A percentile compares a stretch with the other conserved stretches of the same genome.
phyloP scores from a whole-genome alignment of 2,329 filamentous ascomycete species.

The Phialophora verrucosa region DNA sequence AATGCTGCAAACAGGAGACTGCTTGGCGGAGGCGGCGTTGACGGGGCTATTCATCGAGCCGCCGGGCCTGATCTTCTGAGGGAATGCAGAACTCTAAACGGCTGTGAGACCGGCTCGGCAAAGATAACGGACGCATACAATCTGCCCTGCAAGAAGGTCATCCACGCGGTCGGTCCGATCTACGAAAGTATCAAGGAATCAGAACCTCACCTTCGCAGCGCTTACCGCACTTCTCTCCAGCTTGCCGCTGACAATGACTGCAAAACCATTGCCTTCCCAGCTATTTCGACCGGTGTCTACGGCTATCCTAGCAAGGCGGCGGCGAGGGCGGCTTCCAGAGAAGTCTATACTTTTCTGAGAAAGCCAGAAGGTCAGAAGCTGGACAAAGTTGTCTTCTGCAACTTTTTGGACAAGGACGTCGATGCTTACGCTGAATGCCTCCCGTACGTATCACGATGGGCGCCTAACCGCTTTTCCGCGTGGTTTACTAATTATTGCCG shows the following conservation, averaged over 20 bases:
- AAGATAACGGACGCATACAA: constrained; percentile 82
- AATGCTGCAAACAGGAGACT: constrained; percentile 86
- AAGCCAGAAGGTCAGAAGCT: constrained; percentile 54
- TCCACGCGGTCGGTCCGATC: constrained; percentile 88
- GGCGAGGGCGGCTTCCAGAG: constrained; percentile 71
- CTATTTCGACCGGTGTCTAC: constrained; percentile 87
- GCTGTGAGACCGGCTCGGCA: constrained; percentile 77
- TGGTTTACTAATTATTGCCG: constrained; percentile 6
- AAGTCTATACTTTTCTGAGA: constrained; percentile 62
- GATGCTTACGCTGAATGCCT: constrained; percentile 71
- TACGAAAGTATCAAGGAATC: constrained; percentile 58
- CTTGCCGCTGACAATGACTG: constrained; percentile 72
- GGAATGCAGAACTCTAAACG: constrained; percentile 74
- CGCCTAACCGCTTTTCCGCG: not conserved
- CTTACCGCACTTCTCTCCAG: constrained; percentile 74
- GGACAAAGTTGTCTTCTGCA: constrained; percentile 81
- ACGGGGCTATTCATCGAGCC: constrained; percentile 82
- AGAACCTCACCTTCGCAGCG: constrained; percentile 58
- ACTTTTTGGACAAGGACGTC: constrained; percentile 79
- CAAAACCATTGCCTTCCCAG: constrained; percentile 78
- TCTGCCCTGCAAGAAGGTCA: constrained; percentile 77
- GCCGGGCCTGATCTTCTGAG: constrained; percentile 71
- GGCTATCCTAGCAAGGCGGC: constrained; percentile 80
- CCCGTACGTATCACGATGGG: constrained; percentile 66
- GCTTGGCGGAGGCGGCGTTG: constrained; percentile 87